These are phyloP conservation scores for Didymella glomerata DNA, from an alignment of 2,329 filamentous ascomycete species.

Conservation along the genomic window DNA sequence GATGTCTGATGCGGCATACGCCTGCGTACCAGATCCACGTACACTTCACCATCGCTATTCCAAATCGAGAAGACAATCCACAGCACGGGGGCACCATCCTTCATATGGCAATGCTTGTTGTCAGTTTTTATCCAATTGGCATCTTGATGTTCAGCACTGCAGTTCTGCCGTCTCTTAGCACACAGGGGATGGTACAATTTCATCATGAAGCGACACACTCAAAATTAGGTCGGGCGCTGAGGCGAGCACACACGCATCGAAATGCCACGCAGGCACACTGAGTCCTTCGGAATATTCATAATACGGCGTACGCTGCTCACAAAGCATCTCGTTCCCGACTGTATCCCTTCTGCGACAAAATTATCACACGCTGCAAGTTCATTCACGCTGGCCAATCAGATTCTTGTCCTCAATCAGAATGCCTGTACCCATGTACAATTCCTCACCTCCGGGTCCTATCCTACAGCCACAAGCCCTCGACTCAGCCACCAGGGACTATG, in stretches of 20 bases:
- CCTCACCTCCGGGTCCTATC: neutral
- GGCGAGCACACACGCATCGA: neutral
- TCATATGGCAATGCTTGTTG: neutral
- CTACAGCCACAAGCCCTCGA: neutral
- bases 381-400: neutral
- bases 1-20: neutral
- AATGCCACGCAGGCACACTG: neutral
- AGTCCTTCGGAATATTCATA: neutral
- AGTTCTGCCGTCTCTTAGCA: neutral
- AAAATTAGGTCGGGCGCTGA: neutral
- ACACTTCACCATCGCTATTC: neutral
- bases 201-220: neutral
- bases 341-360: neutral
- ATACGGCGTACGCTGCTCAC: neutral
- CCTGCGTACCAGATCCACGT: neutral
- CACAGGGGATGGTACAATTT: neutral
- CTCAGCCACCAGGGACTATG: too few species aligned
- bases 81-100: neutral
- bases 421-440: neutral
- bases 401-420: neutral
- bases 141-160: neutral
- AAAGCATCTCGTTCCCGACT: neutral
- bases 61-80: neutral
- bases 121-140: neutral
- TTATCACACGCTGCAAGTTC: neutral